Base-by-base conservation (phyloP, 257 asterid genomes). In the Solanum neorickii region DNA sequence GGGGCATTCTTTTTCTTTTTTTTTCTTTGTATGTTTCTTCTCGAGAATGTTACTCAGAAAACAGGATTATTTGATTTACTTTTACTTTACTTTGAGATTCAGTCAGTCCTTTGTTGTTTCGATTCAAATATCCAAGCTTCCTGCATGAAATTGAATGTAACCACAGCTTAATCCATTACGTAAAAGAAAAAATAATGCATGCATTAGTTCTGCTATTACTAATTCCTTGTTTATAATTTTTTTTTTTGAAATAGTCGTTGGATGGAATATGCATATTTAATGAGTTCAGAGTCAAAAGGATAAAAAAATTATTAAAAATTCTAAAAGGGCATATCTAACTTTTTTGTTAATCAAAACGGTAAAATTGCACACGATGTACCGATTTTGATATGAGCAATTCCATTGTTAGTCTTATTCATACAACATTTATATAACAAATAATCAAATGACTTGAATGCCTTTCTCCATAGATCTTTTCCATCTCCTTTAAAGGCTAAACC, bases 361-460 rank as follows among this genome's bases (percentile, higher is more conserved):
- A 33, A 33, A 33, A 33, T 33, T 0, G 5, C 0, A 0, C 5
- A 33, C 35, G 35, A 33, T 33, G 5, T 33, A 33, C 0, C 1
- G 5, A 33, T 33, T 33, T 4, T 33, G 35, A 18, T 33, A 18
- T 35, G 80, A 18, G 1, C 47, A 73, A 35, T 72, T 18, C 9
- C 9, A 9, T 20, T 33, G 20, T 3, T 73, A 18, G 47, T 33
- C 44, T 31, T 72, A 10, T 70, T 73, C 11, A 73, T 73, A 18
- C 78, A 73, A 73, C 25, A 20, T 37, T 11, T 5, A 10, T 37
- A 11, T 21, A 11, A 12, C 11, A 73, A 31, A 35, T 16, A 16
- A 73, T 35, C 80, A 35, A 37, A 20, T 35, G 16, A 70, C 25
- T 31, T 31, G 12, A 37, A 37, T 37, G 39, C 23, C 23, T 15